These are phyloP conservation scores for Triticum urartu DNA, from an alignment of 176 grass and related monocot species.

Conservation along the genomic window DNA sequence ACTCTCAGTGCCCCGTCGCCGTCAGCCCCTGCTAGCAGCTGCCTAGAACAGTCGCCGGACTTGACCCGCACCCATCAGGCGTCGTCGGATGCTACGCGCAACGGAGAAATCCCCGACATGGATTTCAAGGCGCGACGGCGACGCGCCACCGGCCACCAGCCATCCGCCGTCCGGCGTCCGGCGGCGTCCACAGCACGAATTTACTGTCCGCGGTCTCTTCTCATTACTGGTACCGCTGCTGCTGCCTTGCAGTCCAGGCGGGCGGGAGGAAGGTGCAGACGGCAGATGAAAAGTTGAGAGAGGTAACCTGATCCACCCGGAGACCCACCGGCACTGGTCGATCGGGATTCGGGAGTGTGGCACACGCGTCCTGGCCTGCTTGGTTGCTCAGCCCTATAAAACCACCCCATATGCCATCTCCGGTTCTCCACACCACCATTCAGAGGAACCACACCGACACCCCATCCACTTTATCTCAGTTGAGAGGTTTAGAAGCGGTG, in stretches of 20 bases:
- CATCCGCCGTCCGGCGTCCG: not conserved
- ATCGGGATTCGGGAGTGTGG: not conserved
- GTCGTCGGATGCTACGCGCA: not conserved
- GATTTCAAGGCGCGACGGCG: not conserved
- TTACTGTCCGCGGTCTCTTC: not conserved
- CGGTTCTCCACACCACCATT: not conserved
- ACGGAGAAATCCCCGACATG: not conserved
- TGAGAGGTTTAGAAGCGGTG: not conserved
- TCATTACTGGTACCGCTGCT: not conserved
- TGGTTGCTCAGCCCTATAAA: not conserved
- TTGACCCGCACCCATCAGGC: not conserved
- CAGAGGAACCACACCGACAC: not conserved
- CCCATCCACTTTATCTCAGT: not conserved
- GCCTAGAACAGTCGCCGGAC: not conserved
- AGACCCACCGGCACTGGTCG: not conserved
- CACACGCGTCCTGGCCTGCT: not conserved
- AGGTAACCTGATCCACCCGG: not conserved
- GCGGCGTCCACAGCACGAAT: not conserved
- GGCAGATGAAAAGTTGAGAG: not conserved
- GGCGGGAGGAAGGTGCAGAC: not conserved
- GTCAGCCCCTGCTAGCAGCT: not conserved
- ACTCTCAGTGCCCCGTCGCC: not conserved
- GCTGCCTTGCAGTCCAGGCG: not conserved
- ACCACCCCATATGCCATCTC: not conserved
- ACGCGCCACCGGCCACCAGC: not conserved